A percentile compares a stretch with the other conserved stretches of the same genome.
Conservation (phyloP, 2,329 filamentous ascomycete genomes). For the Aspergillus sp. region DNA sequence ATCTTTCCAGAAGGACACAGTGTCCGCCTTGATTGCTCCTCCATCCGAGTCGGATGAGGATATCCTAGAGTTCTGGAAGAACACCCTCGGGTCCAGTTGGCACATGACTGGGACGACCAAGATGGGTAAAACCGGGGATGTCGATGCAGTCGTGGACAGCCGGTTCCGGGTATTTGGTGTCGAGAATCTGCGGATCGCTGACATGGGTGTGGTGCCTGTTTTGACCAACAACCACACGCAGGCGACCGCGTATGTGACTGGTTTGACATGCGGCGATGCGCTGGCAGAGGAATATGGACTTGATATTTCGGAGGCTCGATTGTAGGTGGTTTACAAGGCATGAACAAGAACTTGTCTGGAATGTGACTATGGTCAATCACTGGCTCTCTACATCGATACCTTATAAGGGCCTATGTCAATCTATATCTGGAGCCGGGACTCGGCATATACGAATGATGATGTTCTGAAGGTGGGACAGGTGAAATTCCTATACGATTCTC, state of each 20-base stretch:
- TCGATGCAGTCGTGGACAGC: conserved; percentile 52
- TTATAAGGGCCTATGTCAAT: too few relatives aligned
- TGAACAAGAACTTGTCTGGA: background rate
- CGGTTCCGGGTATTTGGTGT: conserved; percentile 43
- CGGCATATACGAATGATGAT: too few relatives aligned
- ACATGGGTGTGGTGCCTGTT: conserved; percentile 48
- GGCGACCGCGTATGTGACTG: conserved; percentile 57
- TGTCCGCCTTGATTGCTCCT: conserved; percentile 47
- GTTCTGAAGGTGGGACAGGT: too few relatives aligned
- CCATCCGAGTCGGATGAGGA: conserved; percentile 56
- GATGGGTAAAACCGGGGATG: conserved; percentile 54
- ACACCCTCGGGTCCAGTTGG: conserved; percentile 52
- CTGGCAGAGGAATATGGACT: conserved; percentile 50
- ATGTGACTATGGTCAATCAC: background rate
- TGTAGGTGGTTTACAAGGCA: background rate
- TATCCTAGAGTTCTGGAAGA: conserved; percentile 50
- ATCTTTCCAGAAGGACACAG: conserved; percentile 48
- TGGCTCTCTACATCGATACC: background rate
- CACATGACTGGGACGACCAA: conserved; percentile 60
- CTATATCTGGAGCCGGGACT: too few relatives aligned
- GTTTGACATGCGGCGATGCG: conserved; percentile 54
- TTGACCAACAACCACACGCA: conserved; percentile 54
- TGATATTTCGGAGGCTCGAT: conserved; percentile 6
- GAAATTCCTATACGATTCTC: too few relatives aligned
- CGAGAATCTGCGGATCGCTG: conserved; percentile 43